Conservation (phyloP, 2,329 filamentous ascomycete genomes). For the Aphanocladium album region DNA sequence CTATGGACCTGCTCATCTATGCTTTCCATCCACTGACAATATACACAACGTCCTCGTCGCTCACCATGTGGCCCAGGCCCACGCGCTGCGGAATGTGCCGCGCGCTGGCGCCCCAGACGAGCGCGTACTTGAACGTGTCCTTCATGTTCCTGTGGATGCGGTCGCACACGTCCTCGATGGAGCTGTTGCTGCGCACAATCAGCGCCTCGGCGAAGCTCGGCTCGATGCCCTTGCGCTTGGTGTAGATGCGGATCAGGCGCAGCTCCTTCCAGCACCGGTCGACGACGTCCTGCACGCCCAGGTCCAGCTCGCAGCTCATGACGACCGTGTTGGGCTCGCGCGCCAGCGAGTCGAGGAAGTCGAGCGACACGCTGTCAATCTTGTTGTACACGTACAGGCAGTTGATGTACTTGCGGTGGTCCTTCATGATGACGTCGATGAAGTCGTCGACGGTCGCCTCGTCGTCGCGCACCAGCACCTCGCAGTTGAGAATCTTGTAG, state of each 20-base stretch:
- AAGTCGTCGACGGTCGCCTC: slow-evolving; percentile 95
- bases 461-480: slow-evolving; percentile 92
- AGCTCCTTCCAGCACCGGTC: slow-evolving; percentile 95
- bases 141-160: slow-evolving; percentile 89
- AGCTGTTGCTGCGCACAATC: slow-evolving; percentile 83
- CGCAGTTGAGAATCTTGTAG: slow-evolving; percentile 98
- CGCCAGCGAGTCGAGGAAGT: slow-evolving; percentile 87
- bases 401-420: slow-evolving; percentile 95
- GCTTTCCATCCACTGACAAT: slow-evolving; percentile 62
- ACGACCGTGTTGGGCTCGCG: slow-evolving; percentile 91
- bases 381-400: slow-evolving; percentile 99
- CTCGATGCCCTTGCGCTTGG: slow-evolving; percentile 88
- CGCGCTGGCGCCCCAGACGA: slow-evolving; percentile 96
- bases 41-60: slow-evolving; percentile 64
- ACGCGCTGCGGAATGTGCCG: slow-evolving; percentile 92
- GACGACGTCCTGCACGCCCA: slow-evolving; percentile 89
- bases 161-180: slow-evolving; percentile 96
- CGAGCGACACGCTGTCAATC: slow-evolving; percentile 89
- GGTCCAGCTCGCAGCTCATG: slow-evolving; percentile 94
- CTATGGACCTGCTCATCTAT: slow-evolving; percentile 28
- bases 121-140: slow-evolving; percentile 97
- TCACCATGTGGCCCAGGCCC: slow-evolving; percentile 74
- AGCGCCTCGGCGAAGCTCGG: slow-evolving; percentile 87
- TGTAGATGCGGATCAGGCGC: slow-evolving; percentile 86
- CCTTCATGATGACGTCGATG: slow-evolving; percentile 99